Conservation (phyloP, 2,329 filamentous ascomycete genomes). For the Graphium sp. region DNA sequence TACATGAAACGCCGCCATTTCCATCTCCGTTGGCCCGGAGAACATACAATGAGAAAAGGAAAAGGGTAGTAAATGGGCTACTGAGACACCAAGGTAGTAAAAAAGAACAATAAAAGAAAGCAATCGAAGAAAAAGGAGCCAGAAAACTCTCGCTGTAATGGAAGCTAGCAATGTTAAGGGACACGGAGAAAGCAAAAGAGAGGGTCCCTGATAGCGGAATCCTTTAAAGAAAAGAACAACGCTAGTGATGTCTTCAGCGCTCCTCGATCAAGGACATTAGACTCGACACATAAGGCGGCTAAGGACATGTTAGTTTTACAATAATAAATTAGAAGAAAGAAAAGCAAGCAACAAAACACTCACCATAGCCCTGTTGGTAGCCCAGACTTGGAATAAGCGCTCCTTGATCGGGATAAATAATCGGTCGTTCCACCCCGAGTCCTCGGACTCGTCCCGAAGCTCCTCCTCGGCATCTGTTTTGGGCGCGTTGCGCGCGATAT, state of each 20-base stretch:
- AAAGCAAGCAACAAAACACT: conserved; percentile 9
- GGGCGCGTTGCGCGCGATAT: conserved; percentile 52
- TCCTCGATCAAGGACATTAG: conserved; percentile 19
- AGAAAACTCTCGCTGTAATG: background rate
- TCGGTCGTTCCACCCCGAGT: conserved; percentile 45
- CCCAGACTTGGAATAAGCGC: conserved; percentile 51
- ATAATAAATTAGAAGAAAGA: conserved; percentile 1
- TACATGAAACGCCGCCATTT: too few relatives aligned
- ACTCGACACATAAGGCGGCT: conserved; percentile 23
- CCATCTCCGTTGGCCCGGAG: too few relatives aligned
- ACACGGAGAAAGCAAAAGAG: background rate
- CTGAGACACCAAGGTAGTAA: background rate
- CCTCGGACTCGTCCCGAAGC: conserved; percentile 27
- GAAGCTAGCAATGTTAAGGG: background rate
- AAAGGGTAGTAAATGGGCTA: background rate
- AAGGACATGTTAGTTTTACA: conserved; percentile 6
- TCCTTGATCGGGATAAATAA: conserved; percentile 50
- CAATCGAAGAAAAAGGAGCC: conserved; percentile 1
- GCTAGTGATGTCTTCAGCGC: conserved; percentile 5
- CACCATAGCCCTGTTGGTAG: conserved; percentile 49
- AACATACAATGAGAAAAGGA: too few relatives aligned
- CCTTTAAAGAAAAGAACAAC: background rate
- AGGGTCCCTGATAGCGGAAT: background rate
- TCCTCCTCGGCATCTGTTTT: conserved; percentile 43
- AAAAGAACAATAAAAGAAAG: background rate